Base-by-base conservation (phyloP, 805 yeast species). In the Teunomyces panamensis region DNA sequence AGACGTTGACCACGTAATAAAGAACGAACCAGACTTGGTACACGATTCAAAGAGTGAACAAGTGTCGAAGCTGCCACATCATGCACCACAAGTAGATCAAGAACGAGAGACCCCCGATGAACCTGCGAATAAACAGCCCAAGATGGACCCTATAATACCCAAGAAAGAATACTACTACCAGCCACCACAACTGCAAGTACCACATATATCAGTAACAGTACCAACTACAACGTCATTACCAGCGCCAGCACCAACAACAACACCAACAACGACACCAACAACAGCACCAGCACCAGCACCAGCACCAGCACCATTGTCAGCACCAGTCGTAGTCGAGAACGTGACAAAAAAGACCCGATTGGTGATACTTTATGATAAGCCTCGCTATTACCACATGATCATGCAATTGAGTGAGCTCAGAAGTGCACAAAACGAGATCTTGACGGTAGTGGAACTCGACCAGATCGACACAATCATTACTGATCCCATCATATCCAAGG, bases 381-480 rank as follows among this genome's bases (percentile, higher is more conserved):
- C 69, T 1, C 54, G 59, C 28, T 61, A 56, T 50, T 54, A 58
- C 39, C 67, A 60, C 46, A 57, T 64, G 48, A 62, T 56, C 34
- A 51, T 51, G 49, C 68, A 62, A 41, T 49, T 56, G 47, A 52
- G 55, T 26, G 63, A 63, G 45, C 54, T 66, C 27, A 46, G 55
- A 26, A 53, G 52, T 26, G 39, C 49, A 9, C 53, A 54, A 2
- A 42, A 51, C 32, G 61, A 59, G 30, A 47, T 36, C 13, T 51
- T 59, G 7, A 56, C 62, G 1, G 56, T 59, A 10, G 35, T 65
- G 8, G 56, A 53, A 30, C 48, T 53, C 14, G 32, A 36, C 7
- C 63, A 60, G 34, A 46, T 64, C 27, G 54, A 54, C 30, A 43
- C 54, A 6, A 44, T 62, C 10, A 5, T 50, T 29, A 42, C 44